These are phyloP conservation scores for Rhododendron simsii DNA, from an alignment of 148 eudicot genomes.

Conservation along the genomic window DNA sequence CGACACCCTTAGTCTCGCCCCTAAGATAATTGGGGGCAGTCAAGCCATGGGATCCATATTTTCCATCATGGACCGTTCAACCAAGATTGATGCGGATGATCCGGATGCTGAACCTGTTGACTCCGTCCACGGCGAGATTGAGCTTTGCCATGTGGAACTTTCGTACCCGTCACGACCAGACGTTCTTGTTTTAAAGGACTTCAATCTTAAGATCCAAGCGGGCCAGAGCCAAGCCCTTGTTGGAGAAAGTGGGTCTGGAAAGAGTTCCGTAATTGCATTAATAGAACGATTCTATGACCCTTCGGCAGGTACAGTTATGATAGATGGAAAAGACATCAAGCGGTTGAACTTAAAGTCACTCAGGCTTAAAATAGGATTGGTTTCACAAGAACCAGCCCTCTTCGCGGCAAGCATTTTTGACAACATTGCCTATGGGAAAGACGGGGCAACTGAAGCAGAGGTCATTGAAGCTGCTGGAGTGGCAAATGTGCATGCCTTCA, in stretches of 20 bases:
- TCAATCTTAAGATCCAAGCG: conserved; percentile 77
- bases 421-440: conserved; percentile 91
- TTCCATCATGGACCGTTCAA: conserved; percentile 68
- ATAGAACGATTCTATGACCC: conserved; percentile 94
- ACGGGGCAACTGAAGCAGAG: conserved; percentile 87
- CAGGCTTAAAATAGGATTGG: conserved; percentile 69
- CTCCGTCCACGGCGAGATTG: conserved; percentile 78
- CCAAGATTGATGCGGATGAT: conserved; percentile 85
- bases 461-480: conserved; percentile 81
- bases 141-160: conserved; percentile 85
- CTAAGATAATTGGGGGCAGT: conserved; percentile 89
- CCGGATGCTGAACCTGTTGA: conserved; percentile 74
- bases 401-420: conserved; percentile 85
- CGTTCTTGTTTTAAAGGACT: conserved; percentile 68
- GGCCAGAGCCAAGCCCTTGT: conserved; percentile 98
- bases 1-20: conserved; percentile 94
- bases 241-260: conserved; percentile 94
- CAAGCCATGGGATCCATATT: conserved; percentile 88
- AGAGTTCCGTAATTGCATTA: conserved; percentile 83
- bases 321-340: conserved; percentile 88
- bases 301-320: conserved; percentile 73
- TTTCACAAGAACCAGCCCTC: conserved; percentile 92
- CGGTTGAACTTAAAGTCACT: conserved; percentile 70
- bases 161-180: conserved; percentile 89
- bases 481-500: conserved; percentile 82